phyloP scores from a whole-genome alignment of 2,329 filamentous ascomycete species.

The Trichoderma harzianum region DNA sequence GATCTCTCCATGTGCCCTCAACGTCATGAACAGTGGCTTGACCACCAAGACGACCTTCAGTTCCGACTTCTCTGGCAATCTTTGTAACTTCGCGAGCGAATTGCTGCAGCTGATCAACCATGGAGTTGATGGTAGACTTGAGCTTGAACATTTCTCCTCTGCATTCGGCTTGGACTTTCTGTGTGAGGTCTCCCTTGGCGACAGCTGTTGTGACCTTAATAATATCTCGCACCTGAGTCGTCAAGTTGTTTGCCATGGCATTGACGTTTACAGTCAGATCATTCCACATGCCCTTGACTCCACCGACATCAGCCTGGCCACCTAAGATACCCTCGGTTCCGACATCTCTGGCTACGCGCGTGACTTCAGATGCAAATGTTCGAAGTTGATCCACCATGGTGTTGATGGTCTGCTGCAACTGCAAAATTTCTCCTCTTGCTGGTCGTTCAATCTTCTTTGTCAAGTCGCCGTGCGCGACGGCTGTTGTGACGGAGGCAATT shows the following conservation, averaged over 20 bases:
- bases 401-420: conserved; percentile 82
- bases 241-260: conserved; percentile 83
- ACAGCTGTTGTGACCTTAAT: conserved; percentile 74
- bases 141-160: conserved; percentile 90
- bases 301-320: conserved; percentile 78
- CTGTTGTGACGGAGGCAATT: conserved; percentile 80
- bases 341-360: conserved; percentile 77
- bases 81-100: conserved; percentile 97
- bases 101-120: conserved; percentile 96
- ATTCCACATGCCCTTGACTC: conserved; percentile 86
- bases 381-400: conserved; percentile 85
- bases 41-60: conserved; percentile 87
- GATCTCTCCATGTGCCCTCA: conserved; percentile 92
- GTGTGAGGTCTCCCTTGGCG: conserved; percentile 84
- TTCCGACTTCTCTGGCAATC: conserved; percentile 93
- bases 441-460: conserved; percentile 82
- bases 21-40: conserved; percentile 96
- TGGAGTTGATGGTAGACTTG: conserved; percentile 98
- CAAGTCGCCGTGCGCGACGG: conserved; percentile 77
- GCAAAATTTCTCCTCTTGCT: conserved; percentile 76
- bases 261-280: conserved; percentile 83
- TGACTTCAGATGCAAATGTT: conserved; percentile 81
- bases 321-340: conserved; percentile 80
- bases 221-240: conserved; percentile 90
- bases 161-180: conserved; percentile 92